Base-by-base conservation (phyloP, 2,329 filamentous ascomycete genomes). In the Nigrospora sphaerica region DNA sequence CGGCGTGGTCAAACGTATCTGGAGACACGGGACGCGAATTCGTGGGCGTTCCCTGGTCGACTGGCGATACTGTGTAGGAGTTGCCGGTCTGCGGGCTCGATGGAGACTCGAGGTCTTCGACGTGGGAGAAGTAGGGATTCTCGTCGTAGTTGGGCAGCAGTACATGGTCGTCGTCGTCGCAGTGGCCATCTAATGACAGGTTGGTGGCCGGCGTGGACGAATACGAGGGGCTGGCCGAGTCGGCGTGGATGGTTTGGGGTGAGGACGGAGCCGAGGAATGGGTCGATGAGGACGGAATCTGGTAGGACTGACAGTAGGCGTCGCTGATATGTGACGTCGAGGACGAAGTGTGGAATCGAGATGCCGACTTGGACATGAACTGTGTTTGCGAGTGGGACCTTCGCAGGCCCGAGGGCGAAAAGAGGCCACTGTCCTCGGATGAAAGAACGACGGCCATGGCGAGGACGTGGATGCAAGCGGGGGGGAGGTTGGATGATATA, bases 181-280 rank as follows among this genome's bases (percentile, higher is more conserved):
- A 76, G 48, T 78, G 75, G 40, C 74, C 78, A 46, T 78, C 74
- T 46, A 85, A 65, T 12, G 81, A 85, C 46, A 83, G 65, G 54
- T 77, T 84, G 55, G 80, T 83, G 16, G 77, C 75, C 5, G 81
- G 77, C 3, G 81, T 86, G 2, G 83, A 85, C 19, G 73, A 71
- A 59, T 74, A 78, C 2, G 81, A 83, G 5, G 75, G 73, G 46
- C 74, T 69, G 18, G 68, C 81, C 61, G 68, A 78, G 51, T 79
- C 77, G 46, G 67, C 68, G 46, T 74, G 72, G 33, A 72, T 51
- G 13, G 73, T 72, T 45, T 69, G 70, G 23, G 80, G 78, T 32
- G 79, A 81, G 0, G 78, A 79, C n/a, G 75, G 70, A 3, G 70
- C 65, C 3, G 79, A 80, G 3, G 77, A 81, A 12, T 67, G 64